Evolutionary conservation across 768 basidiomycete genomes (phyloP), one percentile per base, ranked within the genome.

Genomic region (Gymnopilus dilepis): DNA sequence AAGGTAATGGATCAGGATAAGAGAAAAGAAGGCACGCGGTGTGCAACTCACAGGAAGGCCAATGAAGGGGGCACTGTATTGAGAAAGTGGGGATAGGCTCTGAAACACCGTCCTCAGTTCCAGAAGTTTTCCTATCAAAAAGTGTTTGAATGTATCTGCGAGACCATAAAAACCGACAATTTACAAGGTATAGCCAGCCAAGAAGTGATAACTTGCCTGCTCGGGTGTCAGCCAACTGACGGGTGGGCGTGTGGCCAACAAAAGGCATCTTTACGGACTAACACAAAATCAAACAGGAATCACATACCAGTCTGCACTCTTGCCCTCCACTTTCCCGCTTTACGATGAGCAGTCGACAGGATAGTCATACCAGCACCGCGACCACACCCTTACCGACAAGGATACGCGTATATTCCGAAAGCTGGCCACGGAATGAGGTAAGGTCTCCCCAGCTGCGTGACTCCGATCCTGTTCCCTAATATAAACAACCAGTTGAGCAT

Each of bases 21-120:
- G 7, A 9, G 15, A 3, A 11, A 55, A 56, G 19, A 53, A 6
- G 7, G 1, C 26, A 47, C 24, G 41, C 54, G 42, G 55, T 56
- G 30, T 19, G 26, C 15, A 24, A 76, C 87, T 40, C 72, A 90
- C 88, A 77, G 97, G 97, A 59, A 97, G 92, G 68, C 97, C 91
- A 74, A 99, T 98, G 86, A 99, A 99, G 19, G 97, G 97, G 38
- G 96, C 95, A 68, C 91, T 92, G 86, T 98, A 99, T 98, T n/a
- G 95, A 97, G 87, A 99, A 99, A 42, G 97, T 99, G 21, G 97
- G 97, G 64, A 97, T 96, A 60, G 97, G 97, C 75, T 99, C 97
- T 45, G 97, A 84, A 26, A 99, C 92, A 72, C 97, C 97, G 70
- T 98, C 97, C 74, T 99, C 97, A 4, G 97, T 99, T 59, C 96